Evolutionary conservation across 2,329 filamentous ascomycete genomes (phyloP).

Genomic region (Aureobasidium zeae): DNA sequence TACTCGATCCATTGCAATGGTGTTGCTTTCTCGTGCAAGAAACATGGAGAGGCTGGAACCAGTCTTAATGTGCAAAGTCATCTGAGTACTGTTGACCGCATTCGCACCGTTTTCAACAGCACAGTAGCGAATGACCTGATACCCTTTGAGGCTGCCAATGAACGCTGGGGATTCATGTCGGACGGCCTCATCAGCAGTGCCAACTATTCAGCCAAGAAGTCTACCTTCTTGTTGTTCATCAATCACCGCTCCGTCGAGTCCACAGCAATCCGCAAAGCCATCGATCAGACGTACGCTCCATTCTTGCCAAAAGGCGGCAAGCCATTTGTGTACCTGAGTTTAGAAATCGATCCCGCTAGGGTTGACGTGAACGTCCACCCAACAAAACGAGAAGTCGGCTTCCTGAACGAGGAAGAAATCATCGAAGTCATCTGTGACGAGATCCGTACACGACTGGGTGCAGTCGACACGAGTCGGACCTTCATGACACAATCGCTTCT

Average conservation of each 20-base stretch:
- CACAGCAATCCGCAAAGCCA: constrained; percentile 70
- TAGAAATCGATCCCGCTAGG: constrained; percentile 83
- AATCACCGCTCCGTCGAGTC: constrained; percentile 94
- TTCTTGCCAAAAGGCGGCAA: constrained; percentile 92
- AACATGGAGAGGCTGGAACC: constrained; percentile 77
- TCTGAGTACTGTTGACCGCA: constrained; percentile 68
- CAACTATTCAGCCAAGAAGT: constrained; percentile 89
- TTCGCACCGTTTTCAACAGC: constrained; percentile 81
- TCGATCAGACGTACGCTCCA: constrained; percentile 79
- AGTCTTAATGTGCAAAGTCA: constrained; percentile 69
- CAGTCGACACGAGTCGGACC: constrained; percentile 85
- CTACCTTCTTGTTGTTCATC: constrained; percentile 82
- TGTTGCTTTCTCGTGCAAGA: constrained; percentile 96
- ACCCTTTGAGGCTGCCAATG: constrained; percentile 60
- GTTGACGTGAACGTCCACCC: constrained; percentile 98
- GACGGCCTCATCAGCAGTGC: constrained; percentile 80
- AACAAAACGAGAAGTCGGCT: constrained; percentile 93
- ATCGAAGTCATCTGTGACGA: constrained; percentile 75
- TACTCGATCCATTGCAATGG: constrained; percentile 86
- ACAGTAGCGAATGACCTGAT: constrained; percentile 82
- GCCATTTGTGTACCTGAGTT: constrained; percentile 83
- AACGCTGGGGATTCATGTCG: constrained; percentile 74
- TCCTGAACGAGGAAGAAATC: constrained; percentile 95
- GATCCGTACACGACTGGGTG: constrained; percentile 67
- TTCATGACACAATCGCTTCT: constrained; percentile 91